phyloP scores from a whole-genome alignment of 2,329 filamentous ascomycete species.

The Didymella glomerata region DNA sequence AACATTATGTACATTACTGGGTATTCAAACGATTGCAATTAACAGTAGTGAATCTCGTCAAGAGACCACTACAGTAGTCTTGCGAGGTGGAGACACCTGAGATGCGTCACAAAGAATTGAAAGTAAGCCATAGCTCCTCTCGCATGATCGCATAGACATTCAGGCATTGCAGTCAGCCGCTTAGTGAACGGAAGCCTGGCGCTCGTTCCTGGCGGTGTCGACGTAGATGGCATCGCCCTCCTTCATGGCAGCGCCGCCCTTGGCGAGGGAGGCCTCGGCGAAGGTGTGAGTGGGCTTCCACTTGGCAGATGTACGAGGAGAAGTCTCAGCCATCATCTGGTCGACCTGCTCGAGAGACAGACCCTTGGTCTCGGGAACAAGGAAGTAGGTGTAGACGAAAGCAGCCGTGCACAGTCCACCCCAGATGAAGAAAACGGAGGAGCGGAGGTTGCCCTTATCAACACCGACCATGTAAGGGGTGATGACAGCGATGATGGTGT shows the following conservation, averaged over 20 bases:
- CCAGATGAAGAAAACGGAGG: constrained; percentile 62
- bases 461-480: constrained; percentile 70
- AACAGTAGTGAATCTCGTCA: not conserved
- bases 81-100: not conserved
- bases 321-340: constrained; percentile 73
- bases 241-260: constrained; percentile 45
- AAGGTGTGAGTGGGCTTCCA: constrained; percentile 76
- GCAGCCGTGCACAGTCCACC: constrained; percentile 56
- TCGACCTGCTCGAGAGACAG: constrained; percentile 79
- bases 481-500: constrained; percentile 52
- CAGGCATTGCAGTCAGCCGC: not conserved
- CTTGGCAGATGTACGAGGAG: constrained; percentile 75
- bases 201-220: constrained; percentile 15
- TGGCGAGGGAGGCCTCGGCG: constrained; percentile 54
- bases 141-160: not conserved
- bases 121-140: not conserved
- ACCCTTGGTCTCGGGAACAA: constrained; percentile 75
- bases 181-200: constrained; percentile 20
- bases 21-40: not conserved
- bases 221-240: constrained; percentile 16
- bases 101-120: not conserved
- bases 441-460: constrained; percentile 63
- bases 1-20: constrained; percentile 1
- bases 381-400: constrained; percentile 71
- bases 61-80: not conserved